Conservation (phyloP, 768 basidiomycete species). For the Amanita rubescens region DNA sequence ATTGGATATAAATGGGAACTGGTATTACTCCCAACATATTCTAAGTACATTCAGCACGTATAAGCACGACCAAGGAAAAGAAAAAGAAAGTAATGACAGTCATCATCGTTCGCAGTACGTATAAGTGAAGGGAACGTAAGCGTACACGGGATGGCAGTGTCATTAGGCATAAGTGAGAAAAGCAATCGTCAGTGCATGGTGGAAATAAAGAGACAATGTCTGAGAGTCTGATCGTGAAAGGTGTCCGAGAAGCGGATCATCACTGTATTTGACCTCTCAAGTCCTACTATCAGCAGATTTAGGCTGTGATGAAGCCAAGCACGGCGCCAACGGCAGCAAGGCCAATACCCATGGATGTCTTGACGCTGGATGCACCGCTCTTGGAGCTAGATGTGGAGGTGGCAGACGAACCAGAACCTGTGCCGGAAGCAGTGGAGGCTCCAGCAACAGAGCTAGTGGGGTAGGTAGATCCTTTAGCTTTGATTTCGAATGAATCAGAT, state of each 20-base stretch:
- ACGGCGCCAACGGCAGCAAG: slow-evolving; percentile 6
- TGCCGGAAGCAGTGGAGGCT: background rate
- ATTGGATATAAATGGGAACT: background rate
- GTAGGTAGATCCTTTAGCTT: slow-evolving; percentile 4
- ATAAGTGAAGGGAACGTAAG: background rate
- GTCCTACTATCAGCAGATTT: background rate
- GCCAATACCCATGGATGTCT: slow-evolving; percentile 3
- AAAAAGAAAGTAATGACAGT: background rate
- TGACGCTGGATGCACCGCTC: slow-evolving; percentile 1
- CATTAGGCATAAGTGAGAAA: background rate
- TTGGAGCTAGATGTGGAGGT: background rate
- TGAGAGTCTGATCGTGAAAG: background rate
- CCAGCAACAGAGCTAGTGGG: background rate
- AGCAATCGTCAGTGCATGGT: background rate
- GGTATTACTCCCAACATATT: background rate
- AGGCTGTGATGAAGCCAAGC: slow-evolving; percentile 10
- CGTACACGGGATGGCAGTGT: background rate
- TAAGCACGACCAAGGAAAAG: background rate
- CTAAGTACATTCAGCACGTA: background rate
- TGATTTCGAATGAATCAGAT: slow-evolving; percentile 7
- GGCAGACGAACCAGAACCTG: background rate
- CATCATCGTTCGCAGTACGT: background rate
- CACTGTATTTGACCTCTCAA: background rate
- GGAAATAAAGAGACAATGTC: background rate
- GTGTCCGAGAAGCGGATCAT: background rate